A percentile compares a stretch with the other conserved stretches of the same genome.
phyloP scores from a whole-genome alignment of 106 monocot species.

The Allium sativum region DNA sequence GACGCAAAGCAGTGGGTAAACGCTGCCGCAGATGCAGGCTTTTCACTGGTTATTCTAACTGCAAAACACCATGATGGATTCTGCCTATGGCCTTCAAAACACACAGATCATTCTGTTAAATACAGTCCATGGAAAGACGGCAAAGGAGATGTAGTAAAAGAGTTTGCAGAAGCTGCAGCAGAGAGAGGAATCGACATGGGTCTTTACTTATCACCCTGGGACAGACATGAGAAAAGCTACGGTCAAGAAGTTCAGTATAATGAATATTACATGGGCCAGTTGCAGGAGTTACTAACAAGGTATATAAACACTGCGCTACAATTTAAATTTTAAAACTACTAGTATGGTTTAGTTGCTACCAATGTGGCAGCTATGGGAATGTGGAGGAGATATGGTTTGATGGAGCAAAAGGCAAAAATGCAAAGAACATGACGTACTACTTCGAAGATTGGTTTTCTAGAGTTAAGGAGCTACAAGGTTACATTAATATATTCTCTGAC shows the following conservation, averaged over 20 bases:
- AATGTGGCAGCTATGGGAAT: slow-evolving; percentile 40
- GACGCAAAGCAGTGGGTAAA: slow-evolving; percentile 63
- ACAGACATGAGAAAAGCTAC: slow-evolving; percentile 68
- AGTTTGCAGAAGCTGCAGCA: slow-evolving; percentile 42
- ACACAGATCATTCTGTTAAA: slow-evolving; percentile 62
- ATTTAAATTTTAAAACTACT: background rate
- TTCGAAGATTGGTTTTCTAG: slow-evolving; percentile 69
- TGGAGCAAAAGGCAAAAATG: slow-evolving; percentile 76
- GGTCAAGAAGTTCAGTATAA: slow-evolving; percentile 61
- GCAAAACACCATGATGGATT: slow-evolving; percentile 94
- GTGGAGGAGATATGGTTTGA: slow-evolving; percentile 90
- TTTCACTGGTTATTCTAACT: slow-evolving; percentile 59
- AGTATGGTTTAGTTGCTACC: no score
- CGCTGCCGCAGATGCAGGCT: slow-evolving; percentile 32
- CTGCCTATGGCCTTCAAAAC: slow-evolving; percentile 84
- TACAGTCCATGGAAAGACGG: slow-evolving; percentile 60
- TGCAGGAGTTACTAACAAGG: slow-evolving; percentile 57
- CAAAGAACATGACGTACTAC: slow-evolving; percentile 76
- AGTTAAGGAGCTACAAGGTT: slow-evolving; percentile 55
- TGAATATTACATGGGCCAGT: slow-evolving; percentile 70
- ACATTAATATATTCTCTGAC: slow-evolving; percentile 93
- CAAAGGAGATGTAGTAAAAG: slow-evolving; percentile 53
- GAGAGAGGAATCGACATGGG: slow-evolving; percentile 54
- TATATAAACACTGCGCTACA: slow-evolving; percentile 1
- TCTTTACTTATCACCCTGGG: slow-evolving; percentile 89